Conservation (phyloP, 1,139 yeast species). For the Taphrina sp. region DNA sequence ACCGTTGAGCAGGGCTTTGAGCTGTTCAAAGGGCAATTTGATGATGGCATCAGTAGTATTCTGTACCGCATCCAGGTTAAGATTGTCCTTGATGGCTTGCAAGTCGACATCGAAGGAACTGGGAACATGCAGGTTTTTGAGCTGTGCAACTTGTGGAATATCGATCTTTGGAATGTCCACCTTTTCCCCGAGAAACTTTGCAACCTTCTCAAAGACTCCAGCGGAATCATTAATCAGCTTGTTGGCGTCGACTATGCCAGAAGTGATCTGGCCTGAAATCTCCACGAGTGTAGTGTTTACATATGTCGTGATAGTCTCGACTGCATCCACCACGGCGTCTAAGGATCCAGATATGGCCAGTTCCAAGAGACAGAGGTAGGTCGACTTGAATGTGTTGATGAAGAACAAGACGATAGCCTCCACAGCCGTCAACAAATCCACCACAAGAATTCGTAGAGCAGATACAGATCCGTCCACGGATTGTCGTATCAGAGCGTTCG, state of each 20-base stretch:
- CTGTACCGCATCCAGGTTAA: slow-evolving; percentile 53
- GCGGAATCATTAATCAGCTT: slow-evolving; percentile 50
- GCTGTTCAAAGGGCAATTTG: slow-evolving; percentile 54
- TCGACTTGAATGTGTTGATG: slow-evolving; percentile 73
- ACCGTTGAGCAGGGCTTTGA: slow-evolving; percentile 44
- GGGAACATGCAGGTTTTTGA: slow-evolving; percentile 65
- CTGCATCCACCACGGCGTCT: slow-evolving; percentile 69
- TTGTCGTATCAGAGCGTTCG: slow-evolving; percentile 54
- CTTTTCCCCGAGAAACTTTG: slow-evolving; percentile 54
- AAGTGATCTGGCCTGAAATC: slow-evolving; percentile 59
- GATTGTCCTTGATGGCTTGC: slow-evolving; percentile 45
- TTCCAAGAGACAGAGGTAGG: slow-evolving; percentile 76
- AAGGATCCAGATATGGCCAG: slow-evolving; percentile 72
- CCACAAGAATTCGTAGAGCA: slow-evolving; percentile 48
- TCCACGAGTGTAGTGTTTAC: slow-evolving; percentile 61
- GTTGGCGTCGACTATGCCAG: slow-evolving; percentile 60
- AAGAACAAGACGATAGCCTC: slow-evolving; percentile 63
- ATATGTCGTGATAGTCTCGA: slow-evolving; percentile 57
- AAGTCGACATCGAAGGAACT: slow-evolving; percentile 56
- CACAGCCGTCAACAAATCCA: slow-evolving; percentile 54
- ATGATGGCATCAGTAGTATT: slow-evolving; percentile 52
- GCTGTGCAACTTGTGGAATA: slow-evolving; percentile 54
- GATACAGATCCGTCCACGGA: slow-evolving; percentile 52
- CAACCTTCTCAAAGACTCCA: slow-evolving; percentile 48
- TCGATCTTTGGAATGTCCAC: slow-evolving; percentile 49